phyloP scores from a whole-genome alignment of 352 stramenopile genomes.

The Globisporangium splendens region DNA sequence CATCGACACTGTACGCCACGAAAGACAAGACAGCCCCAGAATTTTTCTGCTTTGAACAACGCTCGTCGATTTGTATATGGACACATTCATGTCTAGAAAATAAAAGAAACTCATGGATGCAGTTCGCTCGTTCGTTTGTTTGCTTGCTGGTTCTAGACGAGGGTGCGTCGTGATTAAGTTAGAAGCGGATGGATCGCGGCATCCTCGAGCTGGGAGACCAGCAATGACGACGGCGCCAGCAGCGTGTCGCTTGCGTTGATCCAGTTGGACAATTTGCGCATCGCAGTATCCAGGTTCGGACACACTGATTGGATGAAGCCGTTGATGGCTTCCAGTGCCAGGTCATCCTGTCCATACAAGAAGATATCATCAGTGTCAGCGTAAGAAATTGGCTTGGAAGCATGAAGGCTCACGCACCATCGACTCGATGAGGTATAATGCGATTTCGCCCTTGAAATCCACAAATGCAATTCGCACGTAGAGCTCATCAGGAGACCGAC shows the following conservation, averaged over 20 bases:
- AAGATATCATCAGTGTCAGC: constrained; percentile 3
- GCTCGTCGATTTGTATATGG: too few relatives aligned
- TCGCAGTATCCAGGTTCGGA: constrained; percentile 80
- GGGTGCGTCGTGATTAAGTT: constrained; percentile 14
- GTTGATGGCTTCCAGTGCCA: constrained; percentile 66
- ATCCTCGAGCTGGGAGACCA: constrained; percentile 16
- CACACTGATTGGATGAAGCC: constrained; percentile 88
- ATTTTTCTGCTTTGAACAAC: too few relatives aligned
- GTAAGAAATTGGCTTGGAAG: background rate
- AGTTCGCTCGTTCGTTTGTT: background rate
- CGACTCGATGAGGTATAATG: constrained; percentile 84
- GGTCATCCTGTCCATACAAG: constrained; percentile 42
- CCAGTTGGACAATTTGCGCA: constrained; percentile 75
- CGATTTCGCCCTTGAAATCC: constrained; percentile 86
- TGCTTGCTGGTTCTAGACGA: constrained; percentile 4
- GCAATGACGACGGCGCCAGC: constrained; percentile 12
- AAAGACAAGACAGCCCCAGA: background rate
- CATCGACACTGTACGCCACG: background rate
- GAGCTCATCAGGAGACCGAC: constrained; percentile 67
- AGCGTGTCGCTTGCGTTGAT: constrained; percentile 27
- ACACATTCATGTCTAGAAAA: too few relatives aligned
- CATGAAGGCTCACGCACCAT: constrained; percentile 44
- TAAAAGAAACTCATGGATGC: too few relatives aligned
- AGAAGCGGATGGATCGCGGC: constrained; percentile 5
- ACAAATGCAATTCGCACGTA: constrained; percentile 83